Percentiles rank a stretch among this genome's conserved stretches.
These are phyloP conservation scores for Yarrowia sp. DNA, from an alignment of 805 yeast genomes.

Conservation along the genomic window DNA sequence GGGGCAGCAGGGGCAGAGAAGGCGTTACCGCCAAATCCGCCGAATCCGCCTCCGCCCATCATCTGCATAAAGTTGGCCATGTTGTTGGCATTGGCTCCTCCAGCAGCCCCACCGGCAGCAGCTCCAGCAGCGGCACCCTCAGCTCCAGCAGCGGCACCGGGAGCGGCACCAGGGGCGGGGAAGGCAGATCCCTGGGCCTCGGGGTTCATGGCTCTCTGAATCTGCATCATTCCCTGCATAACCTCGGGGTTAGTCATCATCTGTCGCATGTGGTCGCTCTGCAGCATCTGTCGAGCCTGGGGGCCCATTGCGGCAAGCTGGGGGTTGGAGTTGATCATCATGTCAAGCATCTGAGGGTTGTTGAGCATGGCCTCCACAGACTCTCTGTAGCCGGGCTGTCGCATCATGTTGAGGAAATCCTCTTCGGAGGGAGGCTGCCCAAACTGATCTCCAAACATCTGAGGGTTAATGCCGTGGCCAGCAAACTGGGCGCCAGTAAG, in stretches of 20 bases:
- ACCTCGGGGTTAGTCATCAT: slow-evolving; percentile 80
- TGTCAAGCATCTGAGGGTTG: slow-evolving; percentile 86
- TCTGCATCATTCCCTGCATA: slow-evolving; percentile 75
- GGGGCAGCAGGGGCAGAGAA: slow-evolving; percentile 37
- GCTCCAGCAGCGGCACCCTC: slow-evolving; percentile 29
- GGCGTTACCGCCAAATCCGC: slow-evolving; percentile 45
- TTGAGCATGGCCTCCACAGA: slow-evolving; percentile 75
- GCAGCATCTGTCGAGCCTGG: slow-evolving; percentile 79
- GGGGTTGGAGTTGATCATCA: slow-evolving; percentile 76
- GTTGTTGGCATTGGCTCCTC: slow-evolving; percentile 19
- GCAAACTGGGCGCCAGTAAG: slow-evolving; percentile 95
- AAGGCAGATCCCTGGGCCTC: slow-evolving; percentile 42
- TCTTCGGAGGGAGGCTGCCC: slow-evolving; percentile 72
- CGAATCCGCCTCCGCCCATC: slow-evolving; percentile 27
- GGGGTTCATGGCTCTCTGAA: slow-evolving; percentile 50
- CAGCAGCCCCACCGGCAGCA: slow-evolving; percentile 27
- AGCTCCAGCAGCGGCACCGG: slow-evolving; percentile 27
- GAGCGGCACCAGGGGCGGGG: slow-evolving; percentile 38
- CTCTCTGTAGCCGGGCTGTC: slow-evolving; percentile 76
- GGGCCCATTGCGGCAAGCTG: slow-evolving; percentile 82
- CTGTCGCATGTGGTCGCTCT: slow-evolving; percentile 76
- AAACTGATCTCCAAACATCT: slow-evolving; percentile 91
- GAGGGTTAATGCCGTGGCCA: slow-evolving; percentile 83
- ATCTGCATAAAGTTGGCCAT: slow-evolving; percentile 21
- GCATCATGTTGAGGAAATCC: slow-evolving; percentile 70